Conservation (phyloP, 2,329 filamentous ascomycete genomes). For the Epichloe typhina region DNA sequence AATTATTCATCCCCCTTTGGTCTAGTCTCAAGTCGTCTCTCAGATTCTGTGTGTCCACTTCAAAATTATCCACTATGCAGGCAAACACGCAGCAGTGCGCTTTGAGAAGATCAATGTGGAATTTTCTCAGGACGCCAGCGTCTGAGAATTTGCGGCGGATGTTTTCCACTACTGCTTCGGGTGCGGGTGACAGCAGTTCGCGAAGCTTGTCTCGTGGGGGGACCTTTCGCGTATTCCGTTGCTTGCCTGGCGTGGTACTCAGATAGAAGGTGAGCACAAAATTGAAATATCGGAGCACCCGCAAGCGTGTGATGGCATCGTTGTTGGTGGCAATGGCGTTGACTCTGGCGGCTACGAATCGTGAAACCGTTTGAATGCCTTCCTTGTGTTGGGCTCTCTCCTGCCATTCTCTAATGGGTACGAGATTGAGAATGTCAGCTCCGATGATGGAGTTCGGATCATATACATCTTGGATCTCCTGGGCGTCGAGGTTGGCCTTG, state of each 20-base stretch:
- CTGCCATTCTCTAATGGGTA: constrained; percentile 64
- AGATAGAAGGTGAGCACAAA: constrained; percentile 43
- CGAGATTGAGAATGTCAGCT: constrained; percentile 48
- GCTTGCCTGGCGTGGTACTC: constrained; percentile 30
- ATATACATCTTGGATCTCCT: constrained; percentile 61
- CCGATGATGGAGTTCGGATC: constrained; percentile 53
- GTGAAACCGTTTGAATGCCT: constrained; percentile 42
- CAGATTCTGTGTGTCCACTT: constrained; percentile 56
- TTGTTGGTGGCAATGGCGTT: constrained; percentile 39
- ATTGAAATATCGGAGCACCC: constrained; percentile 46
- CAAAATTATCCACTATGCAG: constrained; percentile 59
- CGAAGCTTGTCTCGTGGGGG: constrained; percentile 51
- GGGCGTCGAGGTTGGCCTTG: constrained; percentile 51
- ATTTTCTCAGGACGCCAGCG: constrained; percentile 51
- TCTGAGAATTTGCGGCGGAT: constrained; percentile 59
- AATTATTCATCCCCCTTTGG: constrained; percentile 55
- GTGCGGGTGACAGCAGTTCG: constrained; percentile 41
- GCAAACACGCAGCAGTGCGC: constrained; percentile 62
- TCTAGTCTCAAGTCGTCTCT: constrained; percentile 61
- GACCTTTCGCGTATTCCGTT: constrained; percentile 35
- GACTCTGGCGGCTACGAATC: constrained; percentile 53
- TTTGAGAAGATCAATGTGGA: constrained; percentile 56
- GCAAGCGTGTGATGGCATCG: constrained; percentile 38
- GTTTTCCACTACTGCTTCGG: constrained; percentile 49
- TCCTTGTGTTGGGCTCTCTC: constrained; percentile 47